Evolutionary conservation across 2,329 filamentous ascomycete genomes (phyloP).

Genomic region (Verticillium longisporum): DNA sequence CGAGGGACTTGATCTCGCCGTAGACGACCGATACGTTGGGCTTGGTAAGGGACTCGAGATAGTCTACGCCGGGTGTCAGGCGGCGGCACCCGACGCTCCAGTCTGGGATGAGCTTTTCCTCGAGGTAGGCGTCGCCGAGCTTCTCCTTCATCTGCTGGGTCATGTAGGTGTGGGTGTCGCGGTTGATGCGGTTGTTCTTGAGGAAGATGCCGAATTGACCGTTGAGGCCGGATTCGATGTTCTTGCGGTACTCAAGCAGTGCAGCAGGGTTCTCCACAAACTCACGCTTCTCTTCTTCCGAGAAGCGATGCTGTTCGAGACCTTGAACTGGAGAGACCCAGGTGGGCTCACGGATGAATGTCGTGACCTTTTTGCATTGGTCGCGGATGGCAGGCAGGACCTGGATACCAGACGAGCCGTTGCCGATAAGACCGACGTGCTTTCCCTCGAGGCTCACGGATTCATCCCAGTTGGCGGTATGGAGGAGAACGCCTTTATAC

Average conservation of each 20-base stretch:
- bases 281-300: slow-evolving; percentile 26
- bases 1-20: slow-evolving; percentile 22
- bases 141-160: slow-evolving; percentile 28
- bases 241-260: slow-evolving; percentile 32
- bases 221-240: slow-evolving; percentile 37
- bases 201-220: slow-evolving; percentile 39
- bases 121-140: slow-evolving; percentile 19
- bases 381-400: slow-evolving; percentile 39
- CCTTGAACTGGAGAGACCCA: slow-evolving; percentile 39
- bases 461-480: slow-evolving; percentile 47
- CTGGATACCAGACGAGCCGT: slow-evolving; percentile 37
- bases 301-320: slow-evolving; percentile 34
- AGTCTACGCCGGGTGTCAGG: slow-evolving; percentile 14
- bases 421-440: slow-evolving; percentile 35
- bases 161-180: slow-evolving; percentile 32
- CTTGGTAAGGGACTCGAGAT: slow-evolving; percentile 16
- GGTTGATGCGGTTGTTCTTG: slow-evolving; percentile 30
- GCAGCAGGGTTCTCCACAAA: slow-evolving; percentile 31
- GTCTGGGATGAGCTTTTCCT: slow-evolving; percentile 13
- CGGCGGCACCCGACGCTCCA: slow-evolving; percentile 16
- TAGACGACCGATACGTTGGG: slow-evolving; percentile 26
- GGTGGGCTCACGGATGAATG: slow-evolving; percentile 42
- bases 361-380: slow-evolving; percentile 33
- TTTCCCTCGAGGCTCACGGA: slow-evolving; percentile 27
- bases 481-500: slow-evolving; percentile 42